These are phyloP conservation scores for Pseudohalonectria lignicola DNA, from an alignment of 2,329 filamentous ascomycete genomes.

Conservation along the genomic window DNA sequence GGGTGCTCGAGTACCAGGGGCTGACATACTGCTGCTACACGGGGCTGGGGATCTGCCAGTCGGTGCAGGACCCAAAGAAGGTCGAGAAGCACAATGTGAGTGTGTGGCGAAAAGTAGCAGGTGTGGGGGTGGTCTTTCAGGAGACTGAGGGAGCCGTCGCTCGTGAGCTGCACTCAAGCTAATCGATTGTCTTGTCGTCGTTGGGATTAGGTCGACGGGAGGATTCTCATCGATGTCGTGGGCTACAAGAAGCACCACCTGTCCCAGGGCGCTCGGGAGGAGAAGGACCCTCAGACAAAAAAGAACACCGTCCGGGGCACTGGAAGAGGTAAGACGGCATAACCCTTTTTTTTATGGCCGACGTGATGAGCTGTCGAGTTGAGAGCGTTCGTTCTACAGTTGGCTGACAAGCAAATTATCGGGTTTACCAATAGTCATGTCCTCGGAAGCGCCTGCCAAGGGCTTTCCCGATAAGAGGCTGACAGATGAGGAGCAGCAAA, in stretches of 20 bases:
- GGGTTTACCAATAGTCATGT: no score
- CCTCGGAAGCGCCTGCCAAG: no score
- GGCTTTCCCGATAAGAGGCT: background rate
- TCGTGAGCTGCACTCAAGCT: no score
- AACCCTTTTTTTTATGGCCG: no score
- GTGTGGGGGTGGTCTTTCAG: no score
- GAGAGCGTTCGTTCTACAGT: no score
- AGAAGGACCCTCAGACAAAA: conserved; percentile 16
- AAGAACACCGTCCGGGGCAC: conserved; percentile 9
- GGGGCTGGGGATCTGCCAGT: conserved; percentile 23
- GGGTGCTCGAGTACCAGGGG: conserved; percentile 28
- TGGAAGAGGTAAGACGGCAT: conserved; percentile 1
- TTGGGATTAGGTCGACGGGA: conserved; percentile 24
- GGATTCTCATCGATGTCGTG: conserved; percentile 26
- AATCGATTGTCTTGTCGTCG: no score
- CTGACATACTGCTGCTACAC: conserved; percentile 28
- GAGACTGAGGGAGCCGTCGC: no score
- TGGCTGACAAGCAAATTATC: no score
- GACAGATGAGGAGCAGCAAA: conserved; percentile 19
- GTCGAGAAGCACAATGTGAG: conserved; percentile 19
- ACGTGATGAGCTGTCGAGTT: no score
- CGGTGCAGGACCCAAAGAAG: conserved; percentile 6
- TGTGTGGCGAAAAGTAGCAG: no score
- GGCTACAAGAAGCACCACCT: conserved; percentile 31
- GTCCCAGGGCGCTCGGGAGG: conserved; percentile 22